Percentiles rank a stretch among this genome's conserved stretches.
Conservation (phyloP, 768 basidiomycete species). For the Suillus paluster region DNA sequence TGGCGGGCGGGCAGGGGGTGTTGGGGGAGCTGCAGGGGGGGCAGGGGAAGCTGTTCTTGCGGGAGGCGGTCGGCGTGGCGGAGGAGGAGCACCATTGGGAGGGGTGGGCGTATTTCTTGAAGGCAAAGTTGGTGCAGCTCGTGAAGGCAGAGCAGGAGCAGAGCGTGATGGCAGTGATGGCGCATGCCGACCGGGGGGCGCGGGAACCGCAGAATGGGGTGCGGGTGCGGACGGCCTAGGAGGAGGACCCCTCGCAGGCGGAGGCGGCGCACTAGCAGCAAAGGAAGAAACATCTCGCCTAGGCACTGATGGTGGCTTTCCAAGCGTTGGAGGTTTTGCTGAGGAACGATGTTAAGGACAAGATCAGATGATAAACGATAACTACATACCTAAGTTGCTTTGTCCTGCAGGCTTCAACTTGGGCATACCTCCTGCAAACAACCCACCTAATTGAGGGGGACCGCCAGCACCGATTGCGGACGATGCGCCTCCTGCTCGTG, state of each 20-base stretch:
- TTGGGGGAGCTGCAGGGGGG: constrained; percentile 23
- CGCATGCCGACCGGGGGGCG: constrained; percentile 37
- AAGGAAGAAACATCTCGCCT: constrained; percentile 45
- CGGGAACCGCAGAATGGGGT: constrained; percentile 35
- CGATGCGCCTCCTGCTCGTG: constrained; percentile 26
- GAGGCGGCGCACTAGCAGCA: constrained; percentile 29
- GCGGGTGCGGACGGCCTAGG: constrained; percentile 36
- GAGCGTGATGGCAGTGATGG: constrained; percentile 40
- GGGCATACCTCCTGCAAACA: constrained; percentile 93
- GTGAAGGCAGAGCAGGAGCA: constrained; percentile 42
- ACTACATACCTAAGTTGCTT: constrained; percentile 52
- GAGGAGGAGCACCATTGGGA: constrained; percentile 48
- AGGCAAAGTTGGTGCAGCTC: constrained; percentile 41
- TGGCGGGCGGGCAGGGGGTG: constrained; percentile 35
- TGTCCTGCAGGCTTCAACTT: constrained; percentile 84
- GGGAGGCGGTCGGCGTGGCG: constrained; percentile 35
- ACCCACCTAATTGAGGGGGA: constrained; percentile 79
- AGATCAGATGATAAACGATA: constrained; percentile 17
- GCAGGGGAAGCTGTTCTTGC: constrained; percentile 24
- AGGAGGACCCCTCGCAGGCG: constrained; percentile 36
- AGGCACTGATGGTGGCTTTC: constrained; percentile 69
- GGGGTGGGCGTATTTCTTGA: constrained; percentile 47
- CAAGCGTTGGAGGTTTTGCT: constrained; percentile 69
- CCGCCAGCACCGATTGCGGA: constrained; percentile 40
- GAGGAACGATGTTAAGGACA: constrained; percentile 15